Base-by-base conservation (phyloP, 441 rosid genomes). In the Biscutella laevigata region DNA sequence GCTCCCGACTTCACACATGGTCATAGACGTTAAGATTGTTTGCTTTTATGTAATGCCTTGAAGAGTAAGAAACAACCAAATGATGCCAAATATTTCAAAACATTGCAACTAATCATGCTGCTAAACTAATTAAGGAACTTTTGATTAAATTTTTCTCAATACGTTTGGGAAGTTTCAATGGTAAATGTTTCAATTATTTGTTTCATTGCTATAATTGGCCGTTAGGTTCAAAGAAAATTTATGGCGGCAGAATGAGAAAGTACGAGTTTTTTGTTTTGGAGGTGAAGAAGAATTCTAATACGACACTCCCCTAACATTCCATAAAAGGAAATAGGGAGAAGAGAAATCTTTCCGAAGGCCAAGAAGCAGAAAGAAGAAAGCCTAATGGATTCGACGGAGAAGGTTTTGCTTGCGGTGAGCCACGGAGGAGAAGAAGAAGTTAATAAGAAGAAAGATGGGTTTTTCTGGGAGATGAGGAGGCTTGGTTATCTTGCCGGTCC, bases 401-500 rank as follows among this genome's bases (percentile, higher is more conserved):
- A 72, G 60, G 50, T 70, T 33, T 63, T 77, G 60, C 57, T 77
- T 10, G 49, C 13, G 7, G 34, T 33, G 6, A 25, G 9, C 3
- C 29, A 8, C 69, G 19, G 62, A 71, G 64, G 68, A 74, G 42
- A 74, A 57, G 33, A 77, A 69, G n/a, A n/a, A n/a, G n/a, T n/a
- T n/a, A n/a, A n/a, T n/a, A 68, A 71, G 71, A n/a, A 76, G 71
- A 26, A 74, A 75, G 26, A 62, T 50, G 66, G 73, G 45, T 51
- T 78, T 47, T 24, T 75, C 64, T 4, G 63, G 61, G 87, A 80
- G 69, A 55, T 62, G 52, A 73, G 65, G 68, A 73, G 50, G 61
- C 53, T 76, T 11, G 61, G 66, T 30, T 68, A 51, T 50, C 57
- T 83, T 32, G 87, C 83, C 0, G 84, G 61, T 5, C 84, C 91